Percentiles rank a stretch among this genome's conserved stretches.
Evolutionary conservation across 306 rosid species (phyloP).

Genomic region (Vigna mungo): DNA sequence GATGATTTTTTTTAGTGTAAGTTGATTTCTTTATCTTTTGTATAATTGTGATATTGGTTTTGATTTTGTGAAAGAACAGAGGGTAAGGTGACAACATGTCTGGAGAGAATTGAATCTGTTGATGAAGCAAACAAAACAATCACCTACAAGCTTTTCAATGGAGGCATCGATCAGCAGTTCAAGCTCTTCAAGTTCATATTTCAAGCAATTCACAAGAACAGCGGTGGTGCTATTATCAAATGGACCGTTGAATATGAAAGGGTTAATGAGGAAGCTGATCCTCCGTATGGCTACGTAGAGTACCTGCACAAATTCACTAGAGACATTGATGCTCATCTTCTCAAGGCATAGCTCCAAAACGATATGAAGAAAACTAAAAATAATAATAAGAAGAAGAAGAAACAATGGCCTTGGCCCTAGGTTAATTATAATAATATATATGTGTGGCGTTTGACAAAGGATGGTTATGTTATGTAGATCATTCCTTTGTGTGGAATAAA

Average conservation of each 20-base stretch:
- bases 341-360: constrained; percentile 26
- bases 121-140: constrained; percentile 30
- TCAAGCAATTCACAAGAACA: neutral
- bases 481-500: no score
- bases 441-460: no score
- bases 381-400: no score
- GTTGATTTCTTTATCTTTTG: neutral
- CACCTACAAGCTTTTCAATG: neutral
- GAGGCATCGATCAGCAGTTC: neutral
- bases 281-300: constrained; percentile 41
- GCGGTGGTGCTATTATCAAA: neutral
- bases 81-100: constrained; percentile 32
- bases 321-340: constrained; percentile 44
- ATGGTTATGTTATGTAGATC: no score
- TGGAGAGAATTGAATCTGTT: constrained; percentile 21
- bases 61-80: neutral
- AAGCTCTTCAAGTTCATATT: neutral
- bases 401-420: no score
- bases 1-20: neutral
- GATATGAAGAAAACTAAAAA: no score
- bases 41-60: neutral
- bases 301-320: neutral
- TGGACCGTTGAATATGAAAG: constrained; percentile 47
- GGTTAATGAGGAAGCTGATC: constrained; percentile 23
- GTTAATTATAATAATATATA: no score